Percentiles rank a stretch among this genome's conserved stretches.
phyloP scores from a whole-genome alignment of 2,329 filamentous ascomycete species.

The Pyrenochaeta sp. region DNA sequence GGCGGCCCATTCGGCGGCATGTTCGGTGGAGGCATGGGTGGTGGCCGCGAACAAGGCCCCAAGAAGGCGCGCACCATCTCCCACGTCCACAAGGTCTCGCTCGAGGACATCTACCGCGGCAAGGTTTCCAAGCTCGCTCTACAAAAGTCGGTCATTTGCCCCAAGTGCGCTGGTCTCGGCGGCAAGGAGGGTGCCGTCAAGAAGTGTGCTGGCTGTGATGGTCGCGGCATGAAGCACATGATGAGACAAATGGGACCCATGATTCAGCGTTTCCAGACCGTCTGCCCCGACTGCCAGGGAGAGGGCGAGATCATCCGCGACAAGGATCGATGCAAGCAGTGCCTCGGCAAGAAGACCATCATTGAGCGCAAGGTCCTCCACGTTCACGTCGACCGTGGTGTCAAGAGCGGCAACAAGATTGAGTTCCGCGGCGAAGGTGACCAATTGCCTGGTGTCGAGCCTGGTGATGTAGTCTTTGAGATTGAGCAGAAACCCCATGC shows the following conservation, averaged over 20 bases:
- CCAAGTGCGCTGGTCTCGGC: conserved; percentile 90
- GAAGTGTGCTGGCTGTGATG: conserved; percentile 88
- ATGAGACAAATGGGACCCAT: conserved; percentile 99
- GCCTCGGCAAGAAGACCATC: conserved; percentile 95
- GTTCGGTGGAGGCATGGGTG: conserved; percentile 62
- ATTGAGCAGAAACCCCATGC: conserved; percentile 99
- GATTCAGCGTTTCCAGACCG: conserved; percentile 99
- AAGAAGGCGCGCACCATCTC: conserved; percentile 95
- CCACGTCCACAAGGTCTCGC: conserved; percentile 96
- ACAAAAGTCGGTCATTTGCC: conserved; percentile 96
- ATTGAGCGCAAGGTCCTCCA: conserved; percentile 98
- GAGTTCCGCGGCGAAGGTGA: conserved; percentile 98
- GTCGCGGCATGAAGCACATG: conserved; percentile 99
- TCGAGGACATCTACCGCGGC: conserved; percentile 97
- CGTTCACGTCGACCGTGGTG: conserved; percentile 95
- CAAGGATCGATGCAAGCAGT: conserved; percentile 97
- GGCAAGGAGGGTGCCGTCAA: conserved; percentile 98
- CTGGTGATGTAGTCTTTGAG: conserved; percentile 97
- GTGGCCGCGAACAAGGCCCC: conserved; percentile 81
- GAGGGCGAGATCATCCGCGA: conserved; percentile 97
- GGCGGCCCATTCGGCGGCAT: conserved; percentile 72
- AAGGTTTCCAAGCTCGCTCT: conserved; percentile 97
- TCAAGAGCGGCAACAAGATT: conserved; percentile 92
- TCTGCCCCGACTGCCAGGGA: conserved; percentile 97
- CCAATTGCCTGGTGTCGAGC: conserved; percentile 89